Percentiles rank a stretch among this genome's conserved stretches.
Conservation (phyloP, 164 flowering plant genomes). For the Berberis thunbergii region DNA sequence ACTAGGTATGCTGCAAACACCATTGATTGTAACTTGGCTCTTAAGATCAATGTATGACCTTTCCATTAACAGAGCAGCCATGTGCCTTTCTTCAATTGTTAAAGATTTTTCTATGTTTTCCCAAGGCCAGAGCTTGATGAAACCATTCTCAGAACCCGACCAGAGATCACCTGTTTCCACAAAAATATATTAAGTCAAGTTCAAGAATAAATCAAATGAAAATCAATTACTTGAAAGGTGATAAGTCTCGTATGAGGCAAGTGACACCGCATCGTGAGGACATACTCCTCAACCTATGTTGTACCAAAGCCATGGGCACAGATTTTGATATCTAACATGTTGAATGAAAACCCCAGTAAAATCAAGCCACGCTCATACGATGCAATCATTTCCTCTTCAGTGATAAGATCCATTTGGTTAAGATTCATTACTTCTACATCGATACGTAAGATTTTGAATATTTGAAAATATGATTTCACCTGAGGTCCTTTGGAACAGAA, state of each 20-base stretch:
- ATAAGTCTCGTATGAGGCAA: background rate
- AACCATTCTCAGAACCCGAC: slow-evolving; percentile 90
- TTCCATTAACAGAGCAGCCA: slow-evolving; percentile 82
- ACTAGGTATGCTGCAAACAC: slow-evolving; percentile 57
- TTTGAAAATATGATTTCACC: no score
- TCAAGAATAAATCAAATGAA: slow-evolving; percentile 3
- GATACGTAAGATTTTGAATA: no score
- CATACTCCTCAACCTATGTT: no score
- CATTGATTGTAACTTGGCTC: slow-evolving; percentile 59
- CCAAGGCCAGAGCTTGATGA: slow-evolving; percentile 87
- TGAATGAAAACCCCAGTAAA: no score
- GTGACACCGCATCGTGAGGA: background rate
- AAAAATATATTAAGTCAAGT: slow-evolving; percentile 2
- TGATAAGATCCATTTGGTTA: no score
- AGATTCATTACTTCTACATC: no score
- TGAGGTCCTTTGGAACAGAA: no score
- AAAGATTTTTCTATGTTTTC: slow-evolving; percentile 82
- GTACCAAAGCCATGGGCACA: no score
- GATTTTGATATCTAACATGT: no score
- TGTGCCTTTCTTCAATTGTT: slow-evolving; percentile 60
- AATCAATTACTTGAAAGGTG: background rate
- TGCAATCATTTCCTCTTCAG: no score
- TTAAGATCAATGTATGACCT: slow-evolving; percentile 74
- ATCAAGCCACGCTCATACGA: no score
- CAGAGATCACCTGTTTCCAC: slow-evolving; percentile 76